Conservation (phyloP, 2,329 filamentous ascomycete species). For the Onygena corvina region DNA sequence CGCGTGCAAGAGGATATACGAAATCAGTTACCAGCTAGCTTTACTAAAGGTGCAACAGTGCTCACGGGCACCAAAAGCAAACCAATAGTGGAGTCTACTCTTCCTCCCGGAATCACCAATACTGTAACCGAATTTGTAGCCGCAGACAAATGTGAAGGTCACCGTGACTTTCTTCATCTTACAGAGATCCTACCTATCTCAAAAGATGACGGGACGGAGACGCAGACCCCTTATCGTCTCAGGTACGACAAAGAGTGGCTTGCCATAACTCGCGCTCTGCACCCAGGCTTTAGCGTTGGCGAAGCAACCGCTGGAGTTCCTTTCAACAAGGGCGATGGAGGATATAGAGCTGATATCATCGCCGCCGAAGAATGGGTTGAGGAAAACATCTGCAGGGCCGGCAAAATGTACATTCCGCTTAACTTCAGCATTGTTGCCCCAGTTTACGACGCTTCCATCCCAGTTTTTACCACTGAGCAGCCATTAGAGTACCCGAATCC, state of each 20-base stretch:
- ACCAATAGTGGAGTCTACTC: constrained; percentile 46
- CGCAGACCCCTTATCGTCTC: constrained; percentile 45
- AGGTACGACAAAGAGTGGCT: constrained; percentile 92
- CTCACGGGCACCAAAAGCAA: constrained; percentile 21
- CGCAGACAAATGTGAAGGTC: constrained; percentile 75
- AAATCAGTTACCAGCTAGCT: constrained; percentile 64
- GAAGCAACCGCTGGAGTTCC: constrained; percentile 44
- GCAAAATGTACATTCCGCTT: constrained; percentile 56
- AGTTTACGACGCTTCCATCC: constrained; percentile 47
- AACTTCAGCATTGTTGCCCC: constrained; percentile 72
- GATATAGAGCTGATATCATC: constrained; percentile 57
- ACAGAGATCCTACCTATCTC: constrained; percentile 48
- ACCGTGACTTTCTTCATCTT: constrained; percentile 61
- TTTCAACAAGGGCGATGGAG: constrained; percentile 53
- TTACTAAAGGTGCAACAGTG: constrained; percentile 38
- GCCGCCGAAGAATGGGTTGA: constrained; percentile 68
- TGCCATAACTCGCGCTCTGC: constrained; percentile 76
- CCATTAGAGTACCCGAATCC: constrained; percentile 75
- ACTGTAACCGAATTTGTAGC: constrained; percentile 71
- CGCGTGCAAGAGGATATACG: constrained; percentile 53
- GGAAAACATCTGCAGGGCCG: constrained; percentile 53
- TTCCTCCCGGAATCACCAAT: constrained; percentile 64
- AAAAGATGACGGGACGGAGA: constrained; percentile 13
- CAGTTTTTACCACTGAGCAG: constrained; percentile 48
- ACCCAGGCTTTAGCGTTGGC: constrained; percentile 52